A percentile compares a stretch with the other conserved stretches of the same genome.
phyloP scores from a whole-genome alignment of 768 basidiomycete genomes.

The Suillus decipiens region DNA sequence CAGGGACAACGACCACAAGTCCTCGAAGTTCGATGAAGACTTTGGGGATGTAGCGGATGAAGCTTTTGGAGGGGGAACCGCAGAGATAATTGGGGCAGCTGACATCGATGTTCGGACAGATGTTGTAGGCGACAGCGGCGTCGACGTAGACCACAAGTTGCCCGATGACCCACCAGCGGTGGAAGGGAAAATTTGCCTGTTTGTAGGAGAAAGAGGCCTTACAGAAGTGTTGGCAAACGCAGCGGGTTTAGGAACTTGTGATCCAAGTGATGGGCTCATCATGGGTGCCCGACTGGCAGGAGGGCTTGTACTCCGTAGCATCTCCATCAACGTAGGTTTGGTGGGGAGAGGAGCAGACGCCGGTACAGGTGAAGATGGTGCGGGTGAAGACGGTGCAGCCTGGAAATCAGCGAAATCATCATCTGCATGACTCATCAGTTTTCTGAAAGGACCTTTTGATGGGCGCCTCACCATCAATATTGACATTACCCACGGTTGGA shows the following conservation, averaged over 20 bases:
- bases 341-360: conserved; percentile 35
- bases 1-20: conserved; percentile 84
- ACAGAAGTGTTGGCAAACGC: conserved; percentile 21
- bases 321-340: conserved; percentile 47
- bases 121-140: conserved; percentile 28
- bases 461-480: conserved; percentile 28
- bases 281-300: conserved; percentile 22
- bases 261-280: conserved; percentile 13
- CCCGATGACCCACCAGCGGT: conserved; percentile 24
- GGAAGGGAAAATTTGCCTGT: conserved; percentile 22
- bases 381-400: conserved; percentile 51
- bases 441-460: conserved; percentile 3
- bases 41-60: conserved; percentile 37
- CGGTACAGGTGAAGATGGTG: conserved; percentile 25
- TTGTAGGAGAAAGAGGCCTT: conserved; percentile 31
- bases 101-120: conserved; percentile 15
- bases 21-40: conserved; percentile 72
- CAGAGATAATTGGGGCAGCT: conserved; percentile 18
- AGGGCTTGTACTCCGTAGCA: conserved; percentile 41
- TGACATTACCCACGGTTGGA: conserved; percentile 24
- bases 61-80: conserved; percentile 25
- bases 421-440: conserved; percentile 41
- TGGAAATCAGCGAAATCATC: conserved; percentile 91
- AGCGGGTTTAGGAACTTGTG: conserved; percentile 18
- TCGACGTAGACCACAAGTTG: conserved; percentile 24